These are phyloP conservation scores for Rhodotorula toruloides DNA, from an alignment of 768 basidiomycete genomes.

Conservation along the genomic window DNA sequence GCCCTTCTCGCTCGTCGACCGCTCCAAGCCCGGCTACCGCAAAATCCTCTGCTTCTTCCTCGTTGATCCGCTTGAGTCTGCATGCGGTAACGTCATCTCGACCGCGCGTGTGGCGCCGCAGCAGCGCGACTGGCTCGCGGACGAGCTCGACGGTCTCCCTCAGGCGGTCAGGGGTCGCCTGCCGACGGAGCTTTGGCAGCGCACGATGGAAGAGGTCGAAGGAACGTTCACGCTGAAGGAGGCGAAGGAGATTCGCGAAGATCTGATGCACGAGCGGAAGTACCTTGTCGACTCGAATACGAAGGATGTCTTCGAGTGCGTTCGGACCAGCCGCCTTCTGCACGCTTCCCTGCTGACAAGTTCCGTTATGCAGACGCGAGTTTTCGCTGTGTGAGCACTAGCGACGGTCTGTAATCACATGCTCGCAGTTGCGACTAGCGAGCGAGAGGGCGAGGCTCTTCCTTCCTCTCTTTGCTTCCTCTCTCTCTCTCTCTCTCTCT, in stretches of 20 bases:
- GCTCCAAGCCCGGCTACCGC: conserved; percentile 50
- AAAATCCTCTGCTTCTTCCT: conserved; percentile 53
- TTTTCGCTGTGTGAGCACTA: conserved; percentile 16
- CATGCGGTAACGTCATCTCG: conserved; percentile 47
- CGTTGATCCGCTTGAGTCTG: conserved; percentile 48
- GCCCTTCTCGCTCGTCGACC: conserved; percentile 50
- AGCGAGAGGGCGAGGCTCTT: too few species aligned
- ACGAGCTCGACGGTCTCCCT: not conserved
- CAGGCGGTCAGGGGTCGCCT: not conserved
- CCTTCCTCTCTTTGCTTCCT: too few species aligned
- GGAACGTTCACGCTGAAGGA: not conserved
- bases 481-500: too few species aligned
- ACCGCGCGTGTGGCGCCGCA: conserved; percentile 55
- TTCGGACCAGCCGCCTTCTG: not conserved
- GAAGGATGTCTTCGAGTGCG: conserved; percentile 3
- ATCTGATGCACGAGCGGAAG: conserved; percentile 17
- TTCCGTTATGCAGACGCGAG: not conserved
- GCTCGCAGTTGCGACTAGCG: too few species aligned
- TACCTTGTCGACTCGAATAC: conserved; percentile 3
- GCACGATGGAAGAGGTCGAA: not conserved
- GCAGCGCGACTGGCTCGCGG: conserved; percentile 45
- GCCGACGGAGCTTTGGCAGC: not conserved
- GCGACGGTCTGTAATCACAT: too few species aligned
- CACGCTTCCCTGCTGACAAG: not conserved
- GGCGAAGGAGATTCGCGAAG: conserved; percentile 8